Base-by-base conservation (phyloP, 768 basidiomycete species). In the Mycena chlorophos region DNA sequence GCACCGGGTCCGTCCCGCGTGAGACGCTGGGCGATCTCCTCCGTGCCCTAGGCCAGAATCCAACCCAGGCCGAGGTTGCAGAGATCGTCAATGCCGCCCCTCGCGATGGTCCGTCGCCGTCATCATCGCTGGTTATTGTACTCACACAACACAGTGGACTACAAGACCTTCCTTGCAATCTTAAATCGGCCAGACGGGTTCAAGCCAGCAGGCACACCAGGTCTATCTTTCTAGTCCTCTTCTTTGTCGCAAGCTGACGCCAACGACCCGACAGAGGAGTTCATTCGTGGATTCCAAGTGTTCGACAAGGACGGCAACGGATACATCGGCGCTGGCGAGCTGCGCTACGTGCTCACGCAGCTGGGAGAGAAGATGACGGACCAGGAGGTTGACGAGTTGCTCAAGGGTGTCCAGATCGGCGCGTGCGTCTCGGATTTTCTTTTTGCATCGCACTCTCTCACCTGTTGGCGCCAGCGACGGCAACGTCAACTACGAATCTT, bases 301-400 rank as follows among this genome's bases (percentile, higher is more conserved):
- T 98, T 99, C 63, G 96, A 98, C 74, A 95, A 94, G 74, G 91
- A 93, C 63, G 91, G 91, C 27, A 93, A 93, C 65, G 93, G 93
- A 1, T 90, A 86, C 75, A 93, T 92, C 63, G 93, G 93, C 46
- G 91, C 89, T 17, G 93, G 93, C 46, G 93, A 97, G 73, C 78
- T 96, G 59, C 83, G 91, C 71, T 95, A 96, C 69, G 92, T 95
- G 25, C 79, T 96, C 26, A 99, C 97, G 5, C 94, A 95, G 66
- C 83, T 99, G 0, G 97, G 97, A 13, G 97, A 99, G 81, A 98
- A 98, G 79, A 95, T 99, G 93, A 71, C 87, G 5, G 94, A 98
- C 68, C 92, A 94, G 61, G 97, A 98, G 75, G 97, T 98, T 19
- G 96, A 98, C 68, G 97, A 99, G 73, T 78, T 99, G 63, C 78